Conservation (phyloP, 352 stramenopile species). For the Globisporangium ultimum region DNA sequence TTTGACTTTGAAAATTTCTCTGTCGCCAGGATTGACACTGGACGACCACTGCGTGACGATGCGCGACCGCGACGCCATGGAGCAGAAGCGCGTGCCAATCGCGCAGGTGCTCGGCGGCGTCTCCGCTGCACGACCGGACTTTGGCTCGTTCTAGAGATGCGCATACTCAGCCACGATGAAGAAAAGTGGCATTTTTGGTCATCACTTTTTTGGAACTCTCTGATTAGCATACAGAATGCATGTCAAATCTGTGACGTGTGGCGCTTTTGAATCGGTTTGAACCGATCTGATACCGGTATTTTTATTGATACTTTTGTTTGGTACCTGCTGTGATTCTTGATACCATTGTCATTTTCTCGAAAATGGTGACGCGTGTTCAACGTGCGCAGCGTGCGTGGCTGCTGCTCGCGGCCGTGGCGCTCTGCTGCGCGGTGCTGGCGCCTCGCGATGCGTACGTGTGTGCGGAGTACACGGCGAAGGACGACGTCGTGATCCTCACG, state of each 20-base stretch:
- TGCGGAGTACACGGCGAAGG: constrained; percentile 44
- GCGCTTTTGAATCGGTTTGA: too few relatives aligned
- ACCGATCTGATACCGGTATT: neutral
- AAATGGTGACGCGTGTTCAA: constrained; percentile 1
- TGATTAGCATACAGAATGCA: too few relatives aligned
- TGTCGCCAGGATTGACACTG: too few relatives aligned
- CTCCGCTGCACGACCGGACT: constrained; percentile 5
- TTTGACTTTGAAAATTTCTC: too few relatives aligned
- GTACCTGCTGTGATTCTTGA: neutral
- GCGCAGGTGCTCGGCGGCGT: constrained; percentile 71
- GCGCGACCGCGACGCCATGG: constrained; percentile 93
- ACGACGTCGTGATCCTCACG: constrained; percentile 68
- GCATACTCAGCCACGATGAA: neutral
- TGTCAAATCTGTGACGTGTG: too few relatives aligned
- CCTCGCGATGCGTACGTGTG: neutral
- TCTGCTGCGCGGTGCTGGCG: constrained; percentile 5
- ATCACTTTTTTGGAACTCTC: too few relatives aligned
- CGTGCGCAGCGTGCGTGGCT: neutral
- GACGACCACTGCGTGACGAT: constrained; percentile 96
- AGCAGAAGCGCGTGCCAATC: constrained; percentile 93
- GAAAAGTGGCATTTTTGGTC: neutral
- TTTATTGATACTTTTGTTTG: neutral
- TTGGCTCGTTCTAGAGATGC: constrained; percentile 14
- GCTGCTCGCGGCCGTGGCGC: neutral
- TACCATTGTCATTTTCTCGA: neutral